These are phyloP conservation scores for Leishmania lainsoni DNA, from an alignment of 208 protist species.

Conservation along the genomic window DNA sequence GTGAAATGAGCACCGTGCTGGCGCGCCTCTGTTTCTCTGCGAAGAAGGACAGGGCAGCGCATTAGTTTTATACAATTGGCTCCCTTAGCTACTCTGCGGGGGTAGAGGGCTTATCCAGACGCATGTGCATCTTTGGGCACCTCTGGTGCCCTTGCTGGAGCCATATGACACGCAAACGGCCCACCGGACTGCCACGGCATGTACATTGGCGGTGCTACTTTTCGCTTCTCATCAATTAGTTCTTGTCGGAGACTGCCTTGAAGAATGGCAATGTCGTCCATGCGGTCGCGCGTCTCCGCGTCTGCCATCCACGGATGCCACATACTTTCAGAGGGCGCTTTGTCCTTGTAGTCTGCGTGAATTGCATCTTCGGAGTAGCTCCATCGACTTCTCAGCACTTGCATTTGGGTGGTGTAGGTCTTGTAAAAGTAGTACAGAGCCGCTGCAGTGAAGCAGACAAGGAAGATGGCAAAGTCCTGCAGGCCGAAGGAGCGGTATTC, in stretches of 20 bases:
- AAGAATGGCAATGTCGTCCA: constrained; percentile 80
- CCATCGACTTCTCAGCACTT: constrained; percentile 65
- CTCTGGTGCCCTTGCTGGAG: constrained; percentile 15
- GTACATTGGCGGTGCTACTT: constrained; percentile 59
- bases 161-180: constrained; percentile 58
- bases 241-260: constrained; percentile 73
- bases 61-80: background rate
- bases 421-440: constrained; percentile 70
- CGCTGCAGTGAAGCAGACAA: constrained; percentile 48
- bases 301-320: constrained; percentile 88
- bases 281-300: constrained; percentile 57
- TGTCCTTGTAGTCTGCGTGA: constrained; percentile 32
- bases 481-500: constrained; percentile 78
- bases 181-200: constrained; percentile 83
- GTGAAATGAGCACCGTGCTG: background rate
- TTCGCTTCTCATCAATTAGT: constrained; percentile 67
- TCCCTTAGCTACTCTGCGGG: background rate
- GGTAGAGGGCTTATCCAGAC: background rate
- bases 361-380: constrained; percentile 80
- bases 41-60: background rate
- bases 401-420: constrained; percentile 66
- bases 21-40: too few species aligned
- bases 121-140: background rate
- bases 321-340: constrained; percentile 26
- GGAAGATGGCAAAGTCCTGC: constrained; percentile 71